A percentile compares a stretch with the other conserved stretches of the same genome.
Conservation (phyloP, 148 eudicot species). For the Camellia granthamiana region DNA sequence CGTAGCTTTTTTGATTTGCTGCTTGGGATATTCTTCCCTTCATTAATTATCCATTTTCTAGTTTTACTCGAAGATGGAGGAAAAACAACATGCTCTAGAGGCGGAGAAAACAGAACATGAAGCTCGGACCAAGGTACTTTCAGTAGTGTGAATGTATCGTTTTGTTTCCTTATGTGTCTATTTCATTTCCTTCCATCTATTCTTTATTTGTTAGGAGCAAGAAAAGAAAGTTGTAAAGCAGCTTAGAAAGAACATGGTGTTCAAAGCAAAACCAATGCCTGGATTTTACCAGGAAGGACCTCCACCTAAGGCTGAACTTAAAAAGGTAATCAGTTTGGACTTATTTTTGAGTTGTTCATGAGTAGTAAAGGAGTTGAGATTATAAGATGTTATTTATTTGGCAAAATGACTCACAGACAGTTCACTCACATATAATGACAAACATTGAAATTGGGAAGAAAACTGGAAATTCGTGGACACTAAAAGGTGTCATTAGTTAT, state of each 20-base stretch:
- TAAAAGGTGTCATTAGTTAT: background rate
- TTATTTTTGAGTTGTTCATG: background rate
- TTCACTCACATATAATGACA: constrained; percentile 11
- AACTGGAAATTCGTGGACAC: background rate
- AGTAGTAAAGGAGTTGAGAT: background rate
- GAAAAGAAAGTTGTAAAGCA: constrained; percentile 75
- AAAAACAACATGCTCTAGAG: constrained; percentile 83
- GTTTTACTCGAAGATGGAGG: constrained; percentile 79
- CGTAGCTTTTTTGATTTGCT: background rate
- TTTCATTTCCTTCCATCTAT: constrained; percentile 3
- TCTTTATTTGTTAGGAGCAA: constrained; percentile 58
- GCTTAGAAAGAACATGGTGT: constrained; percentile 72
- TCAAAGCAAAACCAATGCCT: constrained; percentile 89
- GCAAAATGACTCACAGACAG: background rate
- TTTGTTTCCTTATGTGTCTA: background rate
- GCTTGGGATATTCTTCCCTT: constrained; percentile 3
- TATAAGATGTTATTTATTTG: constrained; percentile 1
- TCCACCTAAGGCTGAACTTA: constrained; percentile 86
- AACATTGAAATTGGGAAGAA: background rate
- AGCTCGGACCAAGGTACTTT: constrained; percentile 81
- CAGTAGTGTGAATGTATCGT: background rate
- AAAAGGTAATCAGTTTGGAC: constrained; percentile 57
- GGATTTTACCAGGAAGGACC: constrained; percentile 84
- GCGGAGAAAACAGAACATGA: constrained; percentile 72
- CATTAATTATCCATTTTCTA: constrained; percentile 22